A percentile compares a stretch with the other conserved stretches of the same genome.
These are phyloP conservation scores for Parastagonospora avenae DNA, from an alignment of 2,329 filamentous ascomycete genomes.

Conservation along the genomic window DNA sequence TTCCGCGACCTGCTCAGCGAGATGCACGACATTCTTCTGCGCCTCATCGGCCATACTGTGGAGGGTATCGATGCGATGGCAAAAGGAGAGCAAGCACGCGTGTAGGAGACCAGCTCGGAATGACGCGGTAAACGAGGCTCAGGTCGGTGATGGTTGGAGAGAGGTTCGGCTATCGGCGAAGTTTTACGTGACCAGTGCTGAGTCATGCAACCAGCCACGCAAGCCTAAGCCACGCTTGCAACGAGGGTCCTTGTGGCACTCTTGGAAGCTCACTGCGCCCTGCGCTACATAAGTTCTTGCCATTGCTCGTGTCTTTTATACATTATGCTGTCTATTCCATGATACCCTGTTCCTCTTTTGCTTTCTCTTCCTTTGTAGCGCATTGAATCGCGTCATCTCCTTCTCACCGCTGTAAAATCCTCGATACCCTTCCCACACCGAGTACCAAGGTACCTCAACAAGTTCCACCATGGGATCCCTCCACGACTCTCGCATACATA, in stretches of 20 bases:
- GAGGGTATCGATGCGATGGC: slow-evolving; percentile 10
- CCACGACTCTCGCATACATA: slow-evolving; percentile 65
- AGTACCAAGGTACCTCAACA: slow-evolving; percentile 15
- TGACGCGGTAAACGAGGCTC: slow-evolving; percentile 32
- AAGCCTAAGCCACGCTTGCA: slow-evolving; percentile 5
- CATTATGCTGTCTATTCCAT: slow-evolving; percentile 33
- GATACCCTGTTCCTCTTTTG: slow-evolving; percentile 16
- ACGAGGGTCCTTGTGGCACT: slow-evolving; percentile 18
- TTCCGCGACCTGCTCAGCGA: slow-evolving; percentile 50
- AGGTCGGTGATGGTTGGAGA: slow-evolving; percentile 16
- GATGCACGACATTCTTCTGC: slow-evolving; percentile 32
- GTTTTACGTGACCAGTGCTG: slow-evolving; percentile 11
- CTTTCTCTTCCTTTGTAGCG: slow-evolving; percentile 2
- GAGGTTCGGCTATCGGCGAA: slow-evolving; percentile 20
- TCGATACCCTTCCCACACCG: slow-evolving; percentile 12
- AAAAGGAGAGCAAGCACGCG: slow-evolving; percentile 8
- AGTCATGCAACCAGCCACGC: slow-evolving; percentile 11
- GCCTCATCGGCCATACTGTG: slow-evolving; percentile 33
- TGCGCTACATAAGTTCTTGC: slow-evolving; percentile 37
- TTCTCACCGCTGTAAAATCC: slow-evolving; percentile 3
- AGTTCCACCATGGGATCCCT: slow-evolving; percentile 52
- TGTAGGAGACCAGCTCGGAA: slow-evolving; percentile 21
- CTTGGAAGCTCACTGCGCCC: slow-evolving; percentile 38
- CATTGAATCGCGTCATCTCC: not conserved
- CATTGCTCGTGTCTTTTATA: slow-evolving; percentile 29